These are phyloP conservation scores for Dacryopinax primogenitus DNA, from an alignment of 768 basidiomycete genomes.

Conservation along the genomic window DNA sequence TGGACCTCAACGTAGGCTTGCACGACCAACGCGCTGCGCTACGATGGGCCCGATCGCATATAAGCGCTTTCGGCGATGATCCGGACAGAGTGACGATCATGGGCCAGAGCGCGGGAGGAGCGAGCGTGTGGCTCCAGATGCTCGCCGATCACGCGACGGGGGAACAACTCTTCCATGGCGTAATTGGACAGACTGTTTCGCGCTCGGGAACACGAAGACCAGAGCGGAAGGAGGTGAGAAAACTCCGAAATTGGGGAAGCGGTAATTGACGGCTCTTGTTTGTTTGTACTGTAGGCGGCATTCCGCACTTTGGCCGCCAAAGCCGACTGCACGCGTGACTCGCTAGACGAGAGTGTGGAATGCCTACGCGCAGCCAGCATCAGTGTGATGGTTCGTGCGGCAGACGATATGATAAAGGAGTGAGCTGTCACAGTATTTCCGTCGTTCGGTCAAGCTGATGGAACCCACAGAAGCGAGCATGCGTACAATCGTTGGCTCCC, in stretches of 20 bases:
- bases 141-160: slow-evolving; percentile 30
- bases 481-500: slow-evolving; percentile 41
- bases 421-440: slow-evolving; percentile 10
- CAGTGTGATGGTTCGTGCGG: slow-evolving; percentile 33
- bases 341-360: slow-evolving; percentile 3
- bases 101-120: slow-evolving; percentile 45
- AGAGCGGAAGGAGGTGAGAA: slow-evolving; percentile 40
- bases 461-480: slow-evolving; percentile 20
- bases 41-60: slow-evolving; percentile 31
- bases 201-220: slow-evolving; percentile 40
- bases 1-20: slow-evolving; percentile 44
- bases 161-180: slow-evolving; percentile 37
- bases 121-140: slow-evolving; percentile 47
- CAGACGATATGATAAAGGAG: slow-evolving; percentile 12
- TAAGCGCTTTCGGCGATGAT: slow-evolving; percentile 33
- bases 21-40: slow-evolving; percentile 40
- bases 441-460: neutral
- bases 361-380: slow-evolving; percentile 19
- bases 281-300: slow-evolving; percentile 30
- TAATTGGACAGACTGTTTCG: slow-evolving; percentile 51
- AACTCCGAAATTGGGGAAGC: neutral
- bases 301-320: slow-evolving; percentile 40
- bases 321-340: slow-evolving; percentile 38
- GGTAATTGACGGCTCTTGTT: neutral
- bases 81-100: slow-evolving; percentile 36